phyloP scores from a whole-genome alignment of 306 rosid genomes.

The Prunus salicina region DNA sequence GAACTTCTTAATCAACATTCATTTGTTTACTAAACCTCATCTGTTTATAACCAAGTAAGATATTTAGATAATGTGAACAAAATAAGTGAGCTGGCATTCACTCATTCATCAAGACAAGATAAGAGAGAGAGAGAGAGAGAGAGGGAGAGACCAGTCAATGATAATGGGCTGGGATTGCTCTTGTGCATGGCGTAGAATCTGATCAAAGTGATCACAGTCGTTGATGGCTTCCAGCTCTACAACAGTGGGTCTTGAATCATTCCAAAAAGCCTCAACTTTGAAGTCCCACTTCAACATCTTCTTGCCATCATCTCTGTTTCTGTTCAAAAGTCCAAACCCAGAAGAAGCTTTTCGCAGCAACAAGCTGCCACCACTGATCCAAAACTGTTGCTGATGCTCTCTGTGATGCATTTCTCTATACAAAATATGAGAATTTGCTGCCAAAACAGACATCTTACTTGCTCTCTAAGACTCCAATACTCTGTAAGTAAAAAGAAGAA shows the following conservation, averaged over 20 bases:
- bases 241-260: conserved; percentile 51
- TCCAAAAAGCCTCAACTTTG: conserved; percentile 54
- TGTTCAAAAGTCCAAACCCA: conserved; percentile 33
- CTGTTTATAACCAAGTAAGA: not conserved
- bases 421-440: conserved; percentile 49
- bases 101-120: not conserved
- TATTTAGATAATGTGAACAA: not conserved
- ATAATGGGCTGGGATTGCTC: conserved; percentile 57
- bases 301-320: conserved; percentile 36
- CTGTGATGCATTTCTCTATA: conserved; percentile 42
- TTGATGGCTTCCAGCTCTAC: conserved; percentile 60
- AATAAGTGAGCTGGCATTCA: not conserved
- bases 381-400: conserved; percentile 36
- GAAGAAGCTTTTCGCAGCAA: conserved; percentile 22
- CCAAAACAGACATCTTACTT: conserved; percentile 57
- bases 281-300: conserved; percentile 36
- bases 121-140: conserved; percentile 19
- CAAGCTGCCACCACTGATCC: conserved; percentile 22
- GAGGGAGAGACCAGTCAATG: conserved; percentile 65
- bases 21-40: not conserved
- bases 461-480: not conserved
- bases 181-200: conserved; percentile 49
- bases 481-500: not conserved
- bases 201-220: conserved; percentile 70
- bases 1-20: no score